A percentile compares a stretch with the other conserved stretches of the same genome.
These are phyloP conservation scores for Suhomyces anneliseae DNA, from an alignment of 1,139 yeast species.

Conservation along the genomic window DNA sequence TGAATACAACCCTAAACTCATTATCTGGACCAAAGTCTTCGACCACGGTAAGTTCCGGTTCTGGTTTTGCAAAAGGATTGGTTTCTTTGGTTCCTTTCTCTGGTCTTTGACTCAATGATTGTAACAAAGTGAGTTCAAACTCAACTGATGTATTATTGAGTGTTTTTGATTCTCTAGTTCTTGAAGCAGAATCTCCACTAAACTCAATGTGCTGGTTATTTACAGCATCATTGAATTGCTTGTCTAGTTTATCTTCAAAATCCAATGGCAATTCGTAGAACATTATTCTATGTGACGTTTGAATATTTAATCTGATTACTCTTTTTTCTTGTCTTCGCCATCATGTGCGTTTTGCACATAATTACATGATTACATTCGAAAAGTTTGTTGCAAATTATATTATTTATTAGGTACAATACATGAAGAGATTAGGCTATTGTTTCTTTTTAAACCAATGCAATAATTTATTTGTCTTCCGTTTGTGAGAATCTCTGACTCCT, in stretches of 20 bases:
- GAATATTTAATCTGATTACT: too few relatives aligned
- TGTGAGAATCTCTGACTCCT: conserved; percentile 4
- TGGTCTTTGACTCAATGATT: conserved; percentile 58
- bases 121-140: conserved; percentile 34
- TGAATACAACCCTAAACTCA: conserved; percentile 67
- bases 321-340: neutral
- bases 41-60: conserved; percentile 67
- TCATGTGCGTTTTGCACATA: too few relatives aligned
- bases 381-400: too few relatives aligned
- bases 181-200: conserved; percentile 31
- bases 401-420: too few relatives aligned
- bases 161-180: conserved; percentile 20
- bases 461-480: conserved; percentile 16
- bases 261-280: conserved; percentile 25
- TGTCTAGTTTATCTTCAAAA: conserved; percentile 23
- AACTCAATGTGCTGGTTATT: conserved; percentile 25
- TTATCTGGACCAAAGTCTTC: conserved; percentile 46
- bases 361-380: too few relatives aligned
- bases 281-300: conserved; percentile 13
- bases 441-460: conserved; percentile 19
- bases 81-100: conserved; percentile 39
- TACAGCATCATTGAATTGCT: conserved; percentile 32
- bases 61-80: conserved; percentile 83
- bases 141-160: conserved; percentile 21
- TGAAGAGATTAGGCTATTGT: neutral